phyloP scores from a whole-genome alignment of 202 grass and related monocot species.

The Dendrocalamus latiflorus region DNA sequence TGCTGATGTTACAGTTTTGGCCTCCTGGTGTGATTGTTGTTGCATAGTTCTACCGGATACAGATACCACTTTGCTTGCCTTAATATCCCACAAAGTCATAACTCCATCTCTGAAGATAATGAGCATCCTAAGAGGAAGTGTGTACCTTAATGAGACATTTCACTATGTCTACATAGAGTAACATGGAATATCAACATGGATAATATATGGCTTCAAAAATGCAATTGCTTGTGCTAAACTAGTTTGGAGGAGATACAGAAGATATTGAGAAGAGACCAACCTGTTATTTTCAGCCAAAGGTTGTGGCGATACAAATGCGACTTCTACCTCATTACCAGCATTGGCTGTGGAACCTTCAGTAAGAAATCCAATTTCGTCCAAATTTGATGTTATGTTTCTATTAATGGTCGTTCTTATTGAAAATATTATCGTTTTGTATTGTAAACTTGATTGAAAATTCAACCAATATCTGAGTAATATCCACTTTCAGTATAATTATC shows the following conservation, averaged over 20 bases:
- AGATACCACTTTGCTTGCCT: constrained; percentile 64
- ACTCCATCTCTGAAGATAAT: constrained; percentile 84
- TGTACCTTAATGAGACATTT: constrained; percentile 15
- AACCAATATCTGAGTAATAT: not conserved
- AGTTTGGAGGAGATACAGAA: not conserved
- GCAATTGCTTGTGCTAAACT: not conserved
- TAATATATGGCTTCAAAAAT: not conserved
- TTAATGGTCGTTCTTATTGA: not conserved
- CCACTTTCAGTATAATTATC: not conserved
- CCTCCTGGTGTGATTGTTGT: constrained; percentile 58
- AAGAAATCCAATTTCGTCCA: not conserved
- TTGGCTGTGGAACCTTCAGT: constrained; percentile 33
- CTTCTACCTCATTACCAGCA: constrained; percentile 34
- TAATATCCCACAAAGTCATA: constrained; percentile 81
- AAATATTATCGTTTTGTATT: not conserved
- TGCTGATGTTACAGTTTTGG: constrained; percentile 60
- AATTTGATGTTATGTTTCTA: not conserved
- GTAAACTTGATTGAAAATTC: not conserved
- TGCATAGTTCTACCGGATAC: constrained; percentile 55
- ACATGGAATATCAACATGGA: not conserved
- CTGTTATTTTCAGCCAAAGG: constrained; percentile 70
- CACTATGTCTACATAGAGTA: not conserved
- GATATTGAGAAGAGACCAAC: constrained; percentile 28
- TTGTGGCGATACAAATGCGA: constrained; percentile 51
- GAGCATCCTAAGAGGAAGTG: constrained; percentile 61